A percentile compares a stretch with the other conserved stretches of the same genome.
These are phyloP conservation scores for Ustilago sp. DNA, from an alignment of 1,284 basidiomycete species.

Conservation along the genomic window DNA sequence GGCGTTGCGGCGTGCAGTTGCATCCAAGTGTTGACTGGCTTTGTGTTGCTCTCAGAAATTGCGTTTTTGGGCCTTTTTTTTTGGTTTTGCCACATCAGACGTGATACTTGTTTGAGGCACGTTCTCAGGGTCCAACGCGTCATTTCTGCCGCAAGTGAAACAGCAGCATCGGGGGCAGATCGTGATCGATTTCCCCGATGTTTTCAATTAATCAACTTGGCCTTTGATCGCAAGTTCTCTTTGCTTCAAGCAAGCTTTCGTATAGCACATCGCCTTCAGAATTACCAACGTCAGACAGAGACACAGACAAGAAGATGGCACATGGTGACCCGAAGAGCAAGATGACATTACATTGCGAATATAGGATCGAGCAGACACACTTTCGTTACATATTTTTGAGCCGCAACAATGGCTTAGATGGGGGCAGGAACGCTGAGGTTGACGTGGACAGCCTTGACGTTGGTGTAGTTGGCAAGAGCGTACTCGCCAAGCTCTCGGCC, in stretches of 20 bases:
- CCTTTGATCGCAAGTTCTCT: no score
- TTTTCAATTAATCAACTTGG: no score
- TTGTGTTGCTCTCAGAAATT: background rate
- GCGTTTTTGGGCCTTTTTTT: background rate
- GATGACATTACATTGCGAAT: slow-evolving; percentile 37
- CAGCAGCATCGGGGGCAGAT: background rate
- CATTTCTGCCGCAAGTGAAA: slow-evolving; percentile 4
- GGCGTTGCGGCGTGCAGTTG: background rate
- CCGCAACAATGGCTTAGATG: slow-evolving; percentile 26
- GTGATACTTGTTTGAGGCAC: slow-evolving; percentile 11
- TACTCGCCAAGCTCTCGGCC: slow-evolving; percentile 67
- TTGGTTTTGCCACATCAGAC: background rate
- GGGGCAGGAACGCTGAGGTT: slow-evolving; percentile 73
- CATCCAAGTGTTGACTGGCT: background rate
- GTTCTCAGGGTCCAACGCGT: slow-evolving; percentile 45
- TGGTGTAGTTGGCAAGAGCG: slow-evolving; percentile 77
- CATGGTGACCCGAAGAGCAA: background rate
- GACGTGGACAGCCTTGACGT: slow-evolving; percentile 84
- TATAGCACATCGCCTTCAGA: no score
- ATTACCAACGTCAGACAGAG: no score
- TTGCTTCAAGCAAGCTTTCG: no score
- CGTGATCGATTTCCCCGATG: background rate
- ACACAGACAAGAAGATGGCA: background rate
- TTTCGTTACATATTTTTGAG: background rate
- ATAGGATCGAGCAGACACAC: slow-evolving; percentile 13